phyloP scores from a whole-genome alignment of 2,329 filamentous ascomycete genomes.

The Beauveria scarabaeidicola region DNA sequence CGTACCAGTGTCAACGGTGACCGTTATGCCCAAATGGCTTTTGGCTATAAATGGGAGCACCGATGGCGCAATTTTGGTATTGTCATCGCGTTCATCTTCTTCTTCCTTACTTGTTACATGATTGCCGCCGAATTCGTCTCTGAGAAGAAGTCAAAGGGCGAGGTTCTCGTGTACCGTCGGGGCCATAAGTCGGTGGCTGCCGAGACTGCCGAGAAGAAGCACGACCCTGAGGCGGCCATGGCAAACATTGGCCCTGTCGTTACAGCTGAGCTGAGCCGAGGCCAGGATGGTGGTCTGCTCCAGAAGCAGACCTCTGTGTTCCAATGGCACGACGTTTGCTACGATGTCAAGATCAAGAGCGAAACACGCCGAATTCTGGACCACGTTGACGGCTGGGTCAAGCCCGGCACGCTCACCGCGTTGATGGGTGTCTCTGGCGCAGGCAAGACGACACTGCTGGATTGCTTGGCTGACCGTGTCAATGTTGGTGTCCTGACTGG shows the following conservation, averaged over 20 bases:
- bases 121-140: constrained; percentile 57
- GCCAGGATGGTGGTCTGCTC: constrained; percentile 34
- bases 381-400: constrained; percentile 86
- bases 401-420: constrained; percentile 81
- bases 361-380: constrained; percentile 70
- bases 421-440: constrained; percentile 88
- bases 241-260: constrained; percentile 40
- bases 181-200: constrained; percentile 53
- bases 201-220: constrained; percentile 52
- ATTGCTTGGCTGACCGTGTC: constrained; percentile 75
- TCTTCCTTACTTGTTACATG: constrained; percentile 55
- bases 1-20: constrained; percentile 46
- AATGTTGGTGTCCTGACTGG: constrained; percentile 85
- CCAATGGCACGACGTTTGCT: constrained; percentile 80
- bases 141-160: constrained; percentile 63
- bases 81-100: constrained; percentile 54
- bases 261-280: constrained; percentile 33
- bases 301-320: constrained; percentile 64
- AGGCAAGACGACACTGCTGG: constrained; percentile 87
- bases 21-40: constrained; percentile 44
- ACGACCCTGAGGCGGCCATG: constrained; percentile 48
- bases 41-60: constrained; percentile 49
- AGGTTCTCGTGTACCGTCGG: constrained; percentile 66
- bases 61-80: constrained; percentile 67
- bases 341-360: constrained; percentile 67